These are phyloP conservation scores for Pseudogymnoascus sp. DNA, from an alignment of 2,329 filamentous ascomycete genomes.

Conservation along the genomic window DNA sequence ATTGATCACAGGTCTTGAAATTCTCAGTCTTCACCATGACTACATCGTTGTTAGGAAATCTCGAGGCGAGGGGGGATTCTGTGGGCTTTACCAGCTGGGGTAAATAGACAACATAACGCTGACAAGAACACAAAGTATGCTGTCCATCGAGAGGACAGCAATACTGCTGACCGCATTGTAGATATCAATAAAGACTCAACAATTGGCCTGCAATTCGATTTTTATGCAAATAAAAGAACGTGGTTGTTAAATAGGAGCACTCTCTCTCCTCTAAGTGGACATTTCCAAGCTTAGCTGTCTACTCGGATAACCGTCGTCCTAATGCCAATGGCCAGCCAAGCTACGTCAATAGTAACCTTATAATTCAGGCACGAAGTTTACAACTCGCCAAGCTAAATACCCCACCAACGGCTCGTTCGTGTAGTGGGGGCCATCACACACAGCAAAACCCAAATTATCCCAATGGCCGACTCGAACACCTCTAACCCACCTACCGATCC, in stretches of 20 bases:
- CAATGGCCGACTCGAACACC: slow-evolving; percentile 15
- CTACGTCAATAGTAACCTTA: neutral
- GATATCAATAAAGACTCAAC: slow-evolving; percentile 6
- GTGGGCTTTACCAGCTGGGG: slow-evolving; percentile 50
- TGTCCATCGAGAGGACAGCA: slow-evolving; percentile 57
- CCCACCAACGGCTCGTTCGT: neutral
- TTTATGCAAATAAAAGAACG: slow-evolving; percentile 6
- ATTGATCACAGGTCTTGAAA: slow-evolving; percentile 94
- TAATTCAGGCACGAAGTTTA: neutral
- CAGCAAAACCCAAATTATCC: slow-evolving; percentile 8
- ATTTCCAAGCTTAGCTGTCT: slow-evolving; percentile 9
- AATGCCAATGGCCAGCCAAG: neutral
- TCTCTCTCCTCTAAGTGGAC: slow-evolving; percentile 3
- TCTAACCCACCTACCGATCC: slow-evolving; percentile 25
- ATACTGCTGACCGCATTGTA: slow-evolving; percentile 21
- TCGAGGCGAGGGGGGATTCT: neutral
- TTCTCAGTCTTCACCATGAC: slow-evolving; percentile 88
- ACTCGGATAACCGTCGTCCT: neutral
- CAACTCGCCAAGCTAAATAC: neutral
- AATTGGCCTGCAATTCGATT: neutral
- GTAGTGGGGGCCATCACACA: slow-evolving; percentile 5
- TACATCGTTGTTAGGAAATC: slow-evolving; percentile 32
- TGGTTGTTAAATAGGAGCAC: slow-evolving; percentile 9
- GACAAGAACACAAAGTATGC: slow-evolving; percentile 53
- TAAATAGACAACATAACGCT: slow-evolving; percentile 52